phyloP scores from a whole-genome alignment of 305 asterid genomes.

The Fraxinus platypoda region DNA sequence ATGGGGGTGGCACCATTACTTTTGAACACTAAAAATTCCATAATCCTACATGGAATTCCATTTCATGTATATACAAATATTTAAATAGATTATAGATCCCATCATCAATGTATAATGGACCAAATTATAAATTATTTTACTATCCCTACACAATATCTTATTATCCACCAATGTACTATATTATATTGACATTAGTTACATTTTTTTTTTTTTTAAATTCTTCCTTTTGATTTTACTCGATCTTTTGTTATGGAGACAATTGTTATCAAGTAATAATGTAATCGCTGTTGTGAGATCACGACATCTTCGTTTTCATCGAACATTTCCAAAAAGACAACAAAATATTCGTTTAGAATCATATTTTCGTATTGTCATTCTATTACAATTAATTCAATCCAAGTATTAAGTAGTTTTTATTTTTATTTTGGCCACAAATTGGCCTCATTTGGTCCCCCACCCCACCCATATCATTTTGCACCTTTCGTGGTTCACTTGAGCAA shows the following conservation, averaged over 20 bases:
- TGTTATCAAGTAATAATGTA: neutral
- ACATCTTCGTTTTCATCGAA: neutral
- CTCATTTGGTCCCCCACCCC: slow-evolving; percentile 29
- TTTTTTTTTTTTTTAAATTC: neutral
- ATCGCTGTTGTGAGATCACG: neutral
- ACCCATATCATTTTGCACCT: neutral
- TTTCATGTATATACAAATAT: slow-evolving; percentile 5
- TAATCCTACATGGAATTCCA: slow-evolving; percentile 52
- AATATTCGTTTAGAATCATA: neutral
- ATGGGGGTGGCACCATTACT: slow-evolving; percentile 13
- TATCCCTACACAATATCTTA: neutral
- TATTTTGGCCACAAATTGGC: neutral
- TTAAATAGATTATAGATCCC: slow-evolving; percentile 14
- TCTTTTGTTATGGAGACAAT: neutral
- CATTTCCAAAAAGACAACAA: neutral
- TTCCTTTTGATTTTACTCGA: neutral
- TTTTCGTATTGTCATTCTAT: neutral
- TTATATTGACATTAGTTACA: neutral
- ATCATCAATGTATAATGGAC: slow-evolving; percentile 2
- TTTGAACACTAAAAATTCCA: slow-evolving; percentile 32
- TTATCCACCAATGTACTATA: neutral
- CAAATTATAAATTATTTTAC: neutral
- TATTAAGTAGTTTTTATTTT: neutral
- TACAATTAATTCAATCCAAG: neutral
- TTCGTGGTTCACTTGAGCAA: slow-evolving; percentile 11